Conservation (phyloP, 176 grass and related monocot genomes). For the Panicum miliaceum region DNA sequence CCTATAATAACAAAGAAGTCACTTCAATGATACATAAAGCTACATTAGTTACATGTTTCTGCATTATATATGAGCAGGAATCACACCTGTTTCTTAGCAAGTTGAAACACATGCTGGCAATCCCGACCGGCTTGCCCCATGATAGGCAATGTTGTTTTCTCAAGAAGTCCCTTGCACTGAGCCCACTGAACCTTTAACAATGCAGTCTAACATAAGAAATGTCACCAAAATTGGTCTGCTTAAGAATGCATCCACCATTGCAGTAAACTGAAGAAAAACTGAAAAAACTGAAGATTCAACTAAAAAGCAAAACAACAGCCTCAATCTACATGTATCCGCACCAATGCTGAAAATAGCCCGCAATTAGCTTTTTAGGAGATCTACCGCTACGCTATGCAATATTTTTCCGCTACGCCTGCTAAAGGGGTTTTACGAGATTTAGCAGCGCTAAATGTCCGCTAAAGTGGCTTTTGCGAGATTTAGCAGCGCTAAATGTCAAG, state of each 20-base stretch:
- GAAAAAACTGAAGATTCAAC: not conserved
- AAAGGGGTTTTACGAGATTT: too few relatives aligned
- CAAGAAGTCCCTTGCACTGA: slow-evolving; percentile 40
- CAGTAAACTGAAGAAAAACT: not conserved
- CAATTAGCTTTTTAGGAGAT: too few relatives aligned
- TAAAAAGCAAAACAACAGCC: not conserved
- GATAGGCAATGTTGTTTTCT: slow-evolving; percentile 38
- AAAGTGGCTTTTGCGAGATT: too few relatives aligned
- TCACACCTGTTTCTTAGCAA: slow-evolving; percentile 72
- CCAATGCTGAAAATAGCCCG: too few relatives aligned
- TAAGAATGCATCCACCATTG: slow-evolving; percentile 11
- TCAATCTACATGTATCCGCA: slow-evolving; percentile 16
- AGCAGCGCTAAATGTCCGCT: too few relatives aligned
- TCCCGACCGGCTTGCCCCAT: slow-evolving; percentile 39
- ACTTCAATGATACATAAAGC: not conserved
- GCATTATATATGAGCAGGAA: not conserved
- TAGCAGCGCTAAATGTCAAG: too few relatives aligned
- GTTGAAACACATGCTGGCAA: slow-evolving; percentile 46
- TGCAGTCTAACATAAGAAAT: slow-evolving; percentile 1
- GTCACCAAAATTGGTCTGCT: slow-evolving; percentile 21
- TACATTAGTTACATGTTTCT: slow-evolving; percentile 5
- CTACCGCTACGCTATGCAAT: too few relatives aligned
- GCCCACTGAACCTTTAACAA: slow-evolving; percentile 48
- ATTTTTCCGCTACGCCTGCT: too few relatives aligned
- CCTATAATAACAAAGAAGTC: not conserved